Evolutionary conservation across 2,329 filamentous ascomycete genomes (phyloP), one percentile per base, ranked within the genome.

Genomic region (Monosporascus sp.): DNA sequence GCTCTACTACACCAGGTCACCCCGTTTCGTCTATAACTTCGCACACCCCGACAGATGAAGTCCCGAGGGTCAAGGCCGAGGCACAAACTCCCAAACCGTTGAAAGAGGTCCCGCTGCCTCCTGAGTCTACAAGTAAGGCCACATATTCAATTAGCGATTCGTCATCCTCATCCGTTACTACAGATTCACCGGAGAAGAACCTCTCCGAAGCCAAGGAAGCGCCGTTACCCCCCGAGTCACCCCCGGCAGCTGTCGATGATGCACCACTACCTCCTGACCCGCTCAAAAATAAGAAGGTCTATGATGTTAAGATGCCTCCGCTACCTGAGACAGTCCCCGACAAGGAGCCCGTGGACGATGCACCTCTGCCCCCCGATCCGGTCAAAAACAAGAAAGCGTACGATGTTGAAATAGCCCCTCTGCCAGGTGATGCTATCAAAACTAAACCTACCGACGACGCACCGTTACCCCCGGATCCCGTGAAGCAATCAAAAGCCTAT

Each of bases 71-170:
- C 48, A 77, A 75, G 57, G 67, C 67, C 37, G 68, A 71, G 38
- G 59, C 64, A 24, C 64, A 67, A 66, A 52, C 71, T 71, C 54
- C 67, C 62, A 57, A 64, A 58, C 54, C 56, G 5, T 48, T 65
- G n/a, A 59, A 61, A 11, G 57, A 57, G 49, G 60, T 66, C 22
- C 57, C 80, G 53, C 67, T 83, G 5, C 80, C 81, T 36, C 79
- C 80, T 22, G 79, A 83, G 56, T 69, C 77, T 53, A 81, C 74
- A 51, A 83, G 79, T 73, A 81, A 77, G 71, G 67, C 70, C 54
- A 65, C 70, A 49, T 82, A 75, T 61, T 68, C 73, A 49, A 59
- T 80, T 39, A 77, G 75, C 48, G 76, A 79, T 54, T 79, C 77
- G 18, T 77, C 76, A 37, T 79, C 77, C 44, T 80, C 79, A 55